phyloP scores from a whole-genome alignment of 176 grass and related monocot species.

The Musa troglodytarum region DNA sequence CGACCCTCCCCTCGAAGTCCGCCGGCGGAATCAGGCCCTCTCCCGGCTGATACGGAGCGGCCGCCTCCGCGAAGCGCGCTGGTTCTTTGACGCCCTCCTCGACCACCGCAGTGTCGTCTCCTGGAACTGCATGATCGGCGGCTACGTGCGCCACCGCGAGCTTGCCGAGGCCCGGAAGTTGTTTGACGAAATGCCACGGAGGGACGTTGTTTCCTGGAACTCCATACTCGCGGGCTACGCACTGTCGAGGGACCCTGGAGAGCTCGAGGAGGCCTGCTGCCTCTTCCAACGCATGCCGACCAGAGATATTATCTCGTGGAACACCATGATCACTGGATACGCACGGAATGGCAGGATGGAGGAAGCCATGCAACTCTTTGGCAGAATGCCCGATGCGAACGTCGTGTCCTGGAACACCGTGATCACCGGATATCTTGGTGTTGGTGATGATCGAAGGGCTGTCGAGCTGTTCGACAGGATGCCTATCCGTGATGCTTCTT shows the following conservation, averaged over 20 bases:
- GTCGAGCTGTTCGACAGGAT: constrained; percentile 41
- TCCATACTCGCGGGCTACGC: constrained; percentile 43
- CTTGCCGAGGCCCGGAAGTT: constrained; percentile 22
- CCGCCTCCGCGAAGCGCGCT: constrained; percentile 36
- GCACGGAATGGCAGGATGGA: constrained; percentile 33
- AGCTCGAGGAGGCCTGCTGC: constrained; percentile 32
- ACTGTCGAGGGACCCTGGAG: constrained; percentile 10
- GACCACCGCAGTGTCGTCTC: constrained; percentile 39
- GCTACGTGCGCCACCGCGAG: constrained; percentile 34
- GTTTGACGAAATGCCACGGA: constrained; percentile 41
- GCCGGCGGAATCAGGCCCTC: constrained; percentile 41
- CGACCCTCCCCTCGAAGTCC: constrained; percentile 6
- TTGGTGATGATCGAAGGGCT: constrained; percentile 34
- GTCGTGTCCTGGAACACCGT: constrained; percentile 56
- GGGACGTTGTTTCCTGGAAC: constrained; percentile 57
- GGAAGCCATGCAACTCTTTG: constrained; percentile 41
- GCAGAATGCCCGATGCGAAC: constrained; percentile 37
- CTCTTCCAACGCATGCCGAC: constrained; percentile 57
- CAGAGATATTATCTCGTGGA: constrained; percentile 47
- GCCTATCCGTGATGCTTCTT: constrained; percentile 33
- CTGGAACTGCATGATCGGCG: constrained; percentile 56
- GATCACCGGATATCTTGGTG: constrained; percentile 37
- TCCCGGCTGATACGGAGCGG: constrained; percentile 31
- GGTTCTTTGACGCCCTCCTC: constrained; percentile 55
- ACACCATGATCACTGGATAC: constrained; percentile 44